Evolutionary conservation across 331 rosid species (phyloP).

Genomic region (Pyracantha coccinea): DNA sequence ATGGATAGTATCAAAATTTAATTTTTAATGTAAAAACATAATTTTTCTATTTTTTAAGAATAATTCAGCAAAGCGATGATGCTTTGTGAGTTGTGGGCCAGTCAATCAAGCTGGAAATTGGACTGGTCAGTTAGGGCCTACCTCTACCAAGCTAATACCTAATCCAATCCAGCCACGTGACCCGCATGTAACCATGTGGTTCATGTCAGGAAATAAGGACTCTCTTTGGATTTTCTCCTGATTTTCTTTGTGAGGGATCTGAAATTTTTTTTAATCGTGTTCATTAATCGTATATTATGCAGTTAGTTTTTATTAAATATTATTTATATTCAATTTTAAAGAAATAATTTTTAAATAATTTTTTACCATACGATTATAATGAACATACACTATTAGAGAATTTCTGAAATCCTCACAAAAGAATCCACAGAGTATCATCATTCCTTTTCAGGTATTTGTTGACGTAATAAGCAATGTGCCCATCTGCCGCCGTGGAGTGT

Average conservation of each 20-base stretch:
- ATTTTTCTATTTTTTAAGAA: too few species aligned
- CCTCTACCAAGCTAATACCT: background rate
- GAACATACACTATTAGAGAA: fast-evolving
- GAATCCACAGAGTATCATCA: too few species aligned
- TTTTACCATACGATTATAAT: fast-evolving
- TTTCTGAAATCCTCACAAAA: fast-evolving
- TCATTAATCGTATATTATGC: too few species aligned
- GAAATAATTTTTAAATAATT: too few species aligned
- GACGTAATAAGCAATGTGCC: background rate
- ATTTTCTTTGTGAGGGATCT: too few species aligned
- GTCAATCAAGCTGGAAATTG: background rate
- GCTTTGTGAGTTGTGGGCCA: slow-evolving; percentile 1
- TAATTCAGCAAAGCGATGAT: background rate
- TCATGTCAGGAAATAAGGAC: too few species aligned
- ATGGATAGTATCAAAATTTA: too few species aligned
- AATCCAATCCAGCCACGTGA: background rate
- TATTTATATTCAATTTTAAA: too few species aligned
- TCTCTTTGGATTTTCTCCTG: fast-evolving
- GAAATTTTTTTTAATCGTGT: fast-evolving
- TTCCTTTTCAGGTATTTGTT: too few species aligned
- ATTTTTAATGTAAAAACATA: too few species aligned
- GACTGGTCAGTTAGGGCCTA: background rate
- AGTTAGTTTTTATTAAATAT: fast-evolving
- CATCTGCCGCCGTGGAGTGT: background rate
- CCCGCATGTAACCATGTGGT: background rate